Evolutionary conservation across 2,329 filamentous ascomycete genomes (phyloP).

Genomic region (Sporothrix mexicana): DNA sequence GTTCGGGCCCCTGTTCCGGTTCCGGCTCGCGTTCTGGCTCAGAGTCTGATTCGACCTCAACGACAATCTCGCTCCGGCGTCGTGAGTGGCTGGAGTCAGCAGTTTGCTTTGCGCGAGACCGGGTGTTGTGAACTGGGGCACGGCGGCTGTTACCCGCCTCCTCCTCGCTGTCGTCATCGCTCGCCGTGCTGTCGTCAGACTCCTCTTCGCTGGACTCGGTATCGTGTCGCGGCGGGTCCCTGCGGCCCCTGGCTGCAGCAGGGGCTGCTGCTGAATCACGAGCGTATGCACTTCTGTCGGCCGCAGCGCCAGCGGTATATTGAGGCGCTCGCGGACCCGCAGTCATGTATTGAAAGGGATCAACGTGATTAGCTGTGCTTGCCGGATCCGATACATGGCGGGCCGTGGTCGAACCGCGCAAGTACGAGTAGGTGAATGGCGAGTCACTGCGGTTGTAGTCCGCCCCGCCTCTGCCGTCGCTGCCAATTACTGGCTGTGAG

Average conservation of each 20-base stretch:
- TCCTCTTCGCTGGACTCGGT: slow-evolving; percentile 39
- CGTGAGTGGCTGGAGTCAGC: slow-evolving; percentile 13
- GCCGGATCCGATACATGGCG: slow-evolving; percentile 56
- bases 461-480: slow-evolving; percentile 42
- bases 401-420: slow-evolving; percentile 45
- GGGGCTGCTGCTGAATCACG: slow-evolving; percentile 39
- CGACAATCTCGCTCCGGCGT: slow-evolving; percentile 48
- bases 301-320: slow-evolving; percentile 44
- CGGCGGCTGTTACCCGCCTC: slow-evolving; percentile 37
- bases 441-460: slow-evolving; percentile 48
- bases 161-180: slow-evolving; percentile 40
- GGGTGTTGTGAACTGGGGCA: slow-evolving; percentile 36
- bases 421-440: slow-evolving; percentile 55
- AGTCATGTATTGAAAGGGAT: slow-evolving; percentile 62
- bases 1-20: slow-evolving; percentile 35
- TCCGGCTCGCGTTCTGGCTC: slow-evolving; percentile 32
- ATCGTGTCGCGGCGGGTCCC: slow-evolving; percentile 45
- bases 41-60: slow-evolving; percentile 44
- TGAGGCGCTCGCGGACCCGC: slow-evolving; percentile 50
- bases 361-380: slow-evolving; percentile 42
- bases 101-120: slow-evolving; percentile 33
- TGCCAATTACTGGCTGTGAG: slow-evolving; percentile 43
- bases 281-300: slow-evolving; percentile 35
- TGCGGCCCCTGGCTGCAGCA: slow-evolving; percentile 45
- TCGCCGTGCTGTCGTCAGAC: slow-evolving; percentile 42